These are phyloP conservation scores for Acanthamoeba royreba DNA, from an alignment of 208 protist genomes.

Conservation along the genomic window DNA sequence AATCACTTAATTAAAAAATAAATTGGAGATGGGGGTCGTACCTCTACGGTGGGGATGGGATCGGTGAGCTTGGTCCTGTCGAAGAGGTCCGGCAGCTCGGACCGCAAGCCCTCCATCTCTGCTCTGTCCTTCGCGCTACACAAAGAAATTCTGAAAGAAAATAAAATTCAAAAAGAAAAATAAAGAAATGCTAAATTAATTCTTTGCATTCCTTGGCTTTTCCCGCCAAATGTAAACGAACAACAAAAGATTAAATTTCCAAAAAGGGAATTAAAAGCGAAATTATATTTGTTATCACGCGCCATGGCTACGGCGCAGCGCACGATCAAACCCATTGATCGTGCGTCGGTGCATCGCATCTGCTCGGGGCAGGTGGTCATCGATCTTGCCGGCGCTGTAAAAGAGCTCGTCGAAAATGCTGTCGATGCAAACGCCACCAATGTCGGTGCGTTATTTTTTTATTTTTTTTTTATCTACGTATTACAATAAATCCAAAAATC, in stretches of 20 bases:
- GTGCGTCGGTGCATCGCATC: slow-evolving; percentile 73
- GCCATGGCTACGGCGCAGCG: too few relatives aligned
- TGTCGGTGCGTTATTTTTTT: slow-evolving; percentile 43
- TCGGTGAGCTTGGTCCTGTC: slow-evolving; percentile 66
- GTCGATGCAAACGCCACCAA: slow-evolving; percentile 80
- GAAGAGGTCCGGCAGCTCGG: slow-evolving; percentile 57
- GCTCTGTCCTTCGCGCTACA: not conserved
- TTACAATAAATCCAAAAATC: not conserved
- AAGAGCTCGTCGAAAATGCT: slow-evolving; percentile 84
- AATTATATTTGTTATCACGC: too few relatives aligned
- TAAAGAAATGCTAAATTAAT: too few relatives aligned
- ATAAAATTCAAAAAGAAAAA: too few relatives aligned
- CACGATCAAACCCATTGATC: slow-evolving; percentile 55
- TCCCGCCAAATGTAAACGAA: too few relatives aligned
- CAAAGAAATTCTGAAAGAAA: too few relatives aligned
- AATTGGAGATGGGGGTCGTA: not conserved
- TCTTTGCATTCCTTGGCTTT: too few relatives aligned
- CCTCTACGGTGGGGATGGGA: slow-evolving; percentile 63
- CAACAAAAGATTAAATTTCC: too few relatives aligned
- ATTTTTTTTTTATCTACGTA: not conserved
- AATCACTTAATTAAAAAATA: too few relatives aligned
- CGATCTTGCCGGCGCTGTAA: slow-evolving; percentile 73
- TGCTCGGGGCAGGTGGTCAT: slow-evolving; percentile 82
- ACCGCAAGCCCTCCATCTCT: not conserved
- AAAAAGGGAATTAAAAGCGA: too few relatives aligned